Evolutionary conservation across 805 yeast species (phyloP).

Genomic region (Candida lessepsii): DNA sequence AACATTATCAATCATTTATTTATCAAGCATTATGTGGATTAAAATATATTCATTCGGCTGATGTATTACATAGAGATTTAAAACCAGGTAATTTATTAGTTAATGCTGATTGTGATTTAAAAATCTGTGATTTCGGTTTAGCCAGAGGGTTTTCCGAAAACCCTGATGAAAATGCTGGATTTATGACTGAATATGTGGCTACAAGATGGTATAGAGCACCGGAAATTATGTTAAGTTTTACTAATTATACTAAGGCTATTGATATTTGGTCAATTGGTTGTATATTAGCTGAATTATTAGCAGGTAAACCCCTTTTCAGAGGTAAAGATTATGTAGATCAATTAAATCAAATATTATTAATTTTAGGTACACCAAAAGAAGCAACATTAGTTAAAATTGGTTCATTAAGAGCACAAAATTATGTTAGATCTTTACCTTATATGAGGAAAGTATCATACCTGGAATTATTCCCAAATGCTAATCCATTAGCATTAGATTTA

Average conservation of each 20-base stretch:
- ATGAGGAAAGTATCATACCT: slow-evolving; percentile 77
- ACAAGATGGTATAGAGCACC: slow-evolving; percentile 99
- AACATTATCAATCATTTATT: slow-evolving; percentile 89
- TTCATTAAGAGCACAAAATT: slow-evolving; percentile 85
- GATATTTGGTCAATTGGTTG: slow-evolving; percentile 99
- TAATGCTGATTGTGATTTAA: slow-evolving; percentile 94
- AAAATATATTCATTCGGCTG: slow-evolving; percentile 86
- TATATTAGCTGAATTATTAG: slow-evolving; percentile 88
- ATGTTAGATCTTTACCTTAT: slow-evolving; percentile 80
- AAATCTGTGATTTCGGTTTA: slow-evolving; percentile 94
- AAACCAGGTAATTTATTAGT: slow-evolving; percentile 93
- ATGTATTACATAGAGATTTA: slow-evolving; percentile 89
- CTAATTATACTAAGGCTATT: slow-evolving; percentile 93
- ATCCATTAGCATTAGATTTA: slow-evolving; percentile 81
- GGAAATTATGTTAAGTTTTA: slow-evolving; percentile 92
- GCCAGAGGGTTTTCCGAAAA: slow-evolving; percentile 87
- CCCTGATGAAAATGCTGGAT: slow-evolving; percentile 86
- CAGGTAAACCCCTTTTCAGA: slow-evolving; percentile 87
- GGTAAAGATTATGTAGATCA: slow-evolving; percentile 97
- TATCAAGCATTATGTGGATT: slow-evolving; percentile 92
- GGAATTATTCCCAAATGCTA: slow-evolving; percentile 77
- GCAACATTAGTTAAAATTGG: slow-evolving; percentile 52
- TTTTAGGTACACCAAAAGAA: slow-evolving; percentile 86
- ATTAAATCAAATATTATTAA: slow-evolving; percentile 78
- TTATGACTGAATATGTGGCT: slow-evolving; percentile 95